Percentiles rank a stretch among this genome's conserved stretches.
These are phyloP conservation scores for Cyclotella sp. DNA, from an alignment of 108 stramenopile species.

Conservation along the genomic window DNA sequence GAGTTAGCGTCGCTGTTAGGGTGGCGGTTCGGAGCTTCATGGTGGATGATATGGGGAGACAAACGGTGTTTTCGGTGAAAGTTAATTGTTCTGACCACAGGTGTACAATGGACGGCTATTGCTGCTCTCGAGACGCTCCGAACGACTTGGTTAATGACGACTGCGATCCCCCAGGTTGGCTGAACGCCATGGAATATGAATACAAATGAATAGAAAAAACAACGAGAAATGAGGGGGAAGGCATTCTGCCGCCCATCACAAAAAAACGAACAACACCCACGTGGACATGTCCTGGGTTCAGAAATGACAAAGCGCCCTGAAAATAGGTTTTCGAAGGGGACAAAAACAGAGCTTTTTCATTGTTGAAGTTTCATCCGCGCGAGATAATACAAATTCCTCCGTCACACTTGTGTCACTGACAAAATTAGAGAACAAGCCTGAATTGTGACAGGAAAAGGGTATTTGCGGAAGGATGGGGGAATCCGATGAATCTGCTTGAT, in stretches of 20 bases:
- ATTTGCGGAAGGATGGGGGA: too few species aligned
- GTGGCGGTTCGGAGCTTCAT: constrained; percentile 32
- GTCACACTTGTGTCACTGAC: too few species aligned
- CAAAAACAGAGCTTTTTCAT: not conserved
- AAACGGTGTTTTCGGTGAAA: not conserved
- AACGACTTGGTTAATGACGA: too few species aligned
- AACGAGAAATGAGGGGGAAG: too few species aligned
- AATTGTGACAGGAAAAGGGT: too few species aligned
- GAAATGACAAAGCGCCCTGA: not conserved
- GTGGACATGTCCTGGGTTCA: not conserved
- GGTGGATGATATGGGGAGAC: not conserved
- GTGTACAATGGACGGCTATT: not conserved
- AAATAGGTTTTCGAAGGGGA: not conserved
- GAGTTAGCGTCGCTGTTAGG: constrained; percentile 10
- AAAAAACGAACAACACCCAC: not conserved
- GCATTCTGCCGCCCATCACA: not conserved
- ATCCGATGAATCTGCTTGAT: too few species aligned
- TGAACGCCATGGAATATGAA: too few species aligned
- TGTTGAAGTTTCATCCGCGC: not conserved
- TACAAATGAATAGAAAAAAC: too few species aligned
- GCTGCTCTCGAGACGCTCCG: too few species aligned
- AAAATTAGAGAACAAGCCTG: too few species aligned
- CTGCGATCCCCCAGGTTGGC: too few species aligned
- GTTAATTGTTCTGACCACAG: too few species aligned
- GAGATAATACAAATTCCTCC: not conserved